Evolutionary conservation across 768 basidiomycete species (phyloP).

Genomic region (Cystobasidium tubakii): DNA sequence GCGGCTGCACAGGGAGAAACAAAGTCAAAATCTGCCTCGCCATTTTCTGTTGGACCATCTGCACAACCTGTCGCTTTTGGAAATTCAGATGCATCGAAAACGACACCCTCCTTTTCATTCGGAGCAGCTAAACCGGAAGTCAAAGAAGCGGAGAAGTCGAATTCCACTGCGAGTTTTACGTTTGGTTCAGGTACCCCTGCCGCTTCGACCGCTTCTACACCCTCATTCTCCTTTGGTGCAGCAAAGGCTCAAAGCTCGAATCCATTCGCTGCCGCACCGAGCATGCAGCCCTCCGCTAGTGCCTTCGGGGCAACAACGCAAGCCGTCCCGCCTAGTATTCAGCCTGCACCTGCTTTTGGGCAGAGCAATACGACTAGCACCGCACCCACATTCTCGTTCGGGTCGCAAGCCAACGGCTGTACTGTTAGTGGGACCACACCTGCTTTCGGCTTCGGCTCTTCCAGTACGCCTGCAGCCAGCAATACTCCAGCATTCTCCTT

Average conservation of each 20-base stretch:
- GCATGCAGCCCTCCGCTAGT: not conserved
- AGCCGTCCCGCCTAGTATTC: not conserved
- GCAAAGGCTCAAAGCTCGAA: not conserved
- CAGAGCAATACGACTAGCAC: not conserved
- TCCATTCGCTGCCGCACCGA: not conserved
- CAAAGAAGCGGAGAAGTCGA: not conserved
- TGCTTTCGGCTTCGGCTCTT: not conserved
- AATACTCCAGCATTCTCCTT: conserved; percentile 16
- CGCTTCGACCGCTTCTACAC: not conserved
- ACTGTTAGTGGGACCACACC: not conserved
- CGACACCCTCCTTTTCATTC: not conserved
- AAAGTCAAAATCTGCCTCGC: conserved; percentile 4
- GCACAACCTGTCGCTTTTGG: not conserved
- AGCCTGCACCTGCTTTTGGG: not conserved
- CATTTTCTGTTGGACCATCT: not conserved
- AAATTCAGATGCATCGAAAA: not conserved
- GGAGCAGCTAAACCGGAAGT: not conserved
- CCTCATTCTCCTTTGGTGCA: conserved; percentile 6
- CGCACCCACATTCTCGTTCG: not conserved
- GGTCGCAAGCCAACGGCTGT: not conserved
- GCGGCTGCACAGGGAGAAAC: not conserved
- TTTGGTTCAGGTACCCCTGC: not conserved
- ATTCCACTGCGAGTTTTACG: not conserved
- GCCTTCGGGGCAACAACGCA: not conserved
- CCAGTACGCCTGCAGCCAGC: not conserved